These are phyloP conservation scores for Elongisporangium prolatum DNA, from an alignment of 352 stramenopile species.

Conservation along the genomic window DNA sequence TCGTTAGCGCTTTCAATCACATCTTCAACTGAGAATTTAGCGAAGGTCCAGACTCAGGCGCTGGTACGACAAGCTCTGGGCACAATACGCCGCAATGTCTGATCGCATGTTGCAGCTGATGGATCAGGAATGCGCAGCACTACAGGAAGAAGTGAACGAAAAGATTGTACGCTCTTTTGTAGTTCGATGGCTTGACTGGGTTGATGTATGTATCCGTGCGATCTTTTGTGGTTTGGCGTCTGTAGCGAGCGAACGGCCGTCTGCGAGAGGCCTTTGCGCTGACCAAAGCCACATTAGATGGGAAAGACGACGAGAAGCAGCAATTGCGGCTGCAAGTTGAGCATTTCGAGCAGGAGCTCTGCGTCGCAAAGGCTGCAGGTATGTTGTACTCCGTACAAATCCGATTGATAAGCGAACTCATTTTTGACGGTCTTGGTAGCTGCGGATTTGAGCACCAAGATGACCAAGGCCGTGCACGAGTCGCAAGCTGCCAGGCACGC, in stretches of 20 bases:
- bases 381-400: neutral
- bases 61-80: conserved; percentile 8
- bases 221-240: neutral
- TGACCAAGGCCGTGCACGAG: conserved; percentile 27
- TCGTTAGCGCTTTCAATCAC: conserved; percentile 15
- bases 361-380: conserved; percentile 30
- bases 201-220: neutral
- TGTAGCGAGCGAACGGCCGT: conserved; percentile 39
- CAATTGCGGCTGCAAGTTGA: conserved; percentile 26
- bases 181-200: too few species aligned
- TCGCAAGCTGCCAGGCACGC: conserved; percentile 25
- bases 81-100: neutral
- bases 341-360: conserved; percentile 21
- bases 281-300: conserved; percentile 36
- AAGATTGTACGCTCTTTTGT: conserved; percentile 38
- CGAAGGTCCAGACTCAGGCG: conserved; percentile 15
- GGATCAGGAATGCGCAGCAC: conserved; percentile 13
- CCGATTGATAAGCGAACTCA: neutral
- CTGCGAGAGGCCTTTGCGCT: conserved; percentile 51
- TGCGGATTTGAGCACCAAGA: conserved; percentile 11
- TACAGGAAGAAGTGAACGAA: conserved; percentile 50
- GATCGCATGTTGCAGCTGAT: neutral
- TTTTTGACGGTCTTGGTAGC: conserved; percentile 8
- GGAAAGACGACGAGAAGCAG: conserved; percentile 37
- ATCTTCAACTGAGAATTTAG: conserved; percentile 17